Evolutionary conservation across 176 grass and related monocot species (phyloP), one percentile per base, ranked within the genome.

Genomic region (Aegilops umbellulata): DNA sequence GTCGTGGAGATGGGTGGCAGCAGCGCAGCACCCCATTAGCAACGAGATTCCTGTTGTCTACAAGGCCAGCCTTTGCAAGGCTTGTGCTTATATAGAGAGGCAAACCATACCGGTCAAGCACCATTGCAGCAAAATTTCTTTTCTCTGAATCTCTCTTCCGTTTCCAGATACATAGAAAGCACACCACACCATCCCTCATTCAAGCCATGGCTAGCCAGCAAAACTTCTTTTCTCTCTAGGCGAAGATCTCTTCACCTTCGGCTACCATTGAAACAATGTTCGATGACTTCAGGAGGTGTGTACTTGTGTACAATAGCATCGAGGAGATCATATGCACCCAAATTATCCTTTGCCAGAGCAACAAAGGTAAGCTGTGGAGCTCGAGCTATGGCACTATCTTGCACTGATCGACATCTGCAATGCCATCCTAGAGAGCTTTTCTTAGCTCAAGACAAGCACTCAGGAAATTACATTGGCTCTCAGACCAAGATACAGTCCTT

Each of bases 161-260:
- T 80, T 17, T 31, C 64, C 85, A 73, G 19, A 62, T 35, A 80
- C 31, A 72, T 58, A 82, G 32, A 58, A 86, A 46, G 16, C 38
- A n/a, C 22, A 15, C 2, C 51, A 64, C 3, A 51, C 47, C 47
- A 53, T 53, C 76, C 30, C 81, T 14, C 62, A 36, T 39, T 78
- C 6, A 32, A 46, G 11, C 41, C 27, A 90, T 93, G 91, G 91
- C 79, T 79, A 86, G 31, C 86, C 92, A 91, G 64, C 63, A 78
- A 6, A 89, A 35, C 16, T 7, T 53, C 16, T 53, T 53, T 53
- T 53, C 49, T 53, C 5, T 90, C 7, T 81, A 47, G 44, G 10
- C 32, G 27, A 30, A 20, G 44, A 16, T 83, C 13, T 77, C 57
- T 16, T 76, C 76, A 36, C 69, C 80, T 14, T 72, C 57, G 6